Evolutionary conservation across 2,329 filamentous ascomycete species (phyloP).

Genomic region (Coniella vitis): DNA sequence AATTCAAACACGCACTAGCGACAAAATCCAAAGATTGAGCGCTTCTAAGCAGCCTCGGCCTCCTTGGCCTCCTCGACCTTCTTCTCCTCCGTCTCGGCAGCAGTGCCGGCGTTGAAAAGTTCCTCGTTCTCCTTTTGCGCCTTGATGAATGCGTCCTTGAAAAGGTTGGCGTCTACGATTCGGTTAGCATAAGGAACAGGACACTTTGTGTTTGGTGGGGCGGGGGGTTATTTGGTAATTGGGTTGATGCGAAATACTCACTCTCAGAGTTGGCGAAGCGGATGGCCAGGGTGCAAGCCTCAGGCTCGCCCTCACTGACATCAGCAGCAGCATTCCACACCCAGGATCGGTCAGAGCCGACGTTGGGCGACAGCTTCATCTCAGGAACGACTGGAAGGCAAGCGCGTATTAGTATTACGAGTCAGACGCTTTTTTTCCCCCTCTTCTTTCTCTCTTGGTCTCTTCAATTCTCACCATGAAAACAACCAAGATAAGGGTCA

Average conservation of each 20-base stretch:
- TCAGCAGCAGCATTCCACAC: conserved; percentile 98
- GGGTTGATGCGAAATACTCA: conserved; percentile 40
- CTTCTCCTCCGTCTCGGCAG: conserved; percentile 24
- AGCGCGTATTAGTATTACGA: background rate
- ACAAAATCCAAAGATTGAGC: background rate
- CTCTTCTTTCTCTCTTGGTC: too few relatives aligned
- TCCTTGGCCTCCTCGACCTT: conserved; percentile 23
- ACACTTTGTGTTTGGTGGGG: too few relatives aligned
- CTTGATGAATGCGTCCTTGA: conserved; percentile 97
- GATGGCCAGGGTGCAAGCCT: conserved; percentile 92
- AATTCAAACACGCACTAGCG: background rate
- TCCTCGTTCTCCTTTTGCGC: conserved; percentile 94
- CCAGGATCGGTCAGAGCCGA: conserved; percentile 97
- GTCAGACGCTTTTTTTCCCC: too few relatives aligned
- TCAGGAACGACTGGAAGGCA: conserved; percentile 72
- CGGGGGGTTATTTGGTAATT: background rate
- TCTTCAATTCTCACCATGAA: too few relatives aligned
- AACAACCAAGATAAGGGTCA: background rate
- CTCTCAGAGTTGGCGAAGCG: conserved; percentile 97
- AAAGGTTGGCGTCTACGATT: conserved; percentile 79
- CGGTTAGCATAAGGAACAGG: too few relatives aligned
- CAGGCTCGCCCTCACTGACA: conserved; percentile 95
- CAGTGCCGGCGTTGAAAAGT: conserved; percentile 52
- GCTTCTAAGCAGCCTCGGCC: conserved; percentile 15
- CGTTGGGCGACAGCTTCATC: conserved; percentile 98